Conservation (phyloP, 768 basidiomycete genomes). For the Lentinula guzmanii region DNA sequence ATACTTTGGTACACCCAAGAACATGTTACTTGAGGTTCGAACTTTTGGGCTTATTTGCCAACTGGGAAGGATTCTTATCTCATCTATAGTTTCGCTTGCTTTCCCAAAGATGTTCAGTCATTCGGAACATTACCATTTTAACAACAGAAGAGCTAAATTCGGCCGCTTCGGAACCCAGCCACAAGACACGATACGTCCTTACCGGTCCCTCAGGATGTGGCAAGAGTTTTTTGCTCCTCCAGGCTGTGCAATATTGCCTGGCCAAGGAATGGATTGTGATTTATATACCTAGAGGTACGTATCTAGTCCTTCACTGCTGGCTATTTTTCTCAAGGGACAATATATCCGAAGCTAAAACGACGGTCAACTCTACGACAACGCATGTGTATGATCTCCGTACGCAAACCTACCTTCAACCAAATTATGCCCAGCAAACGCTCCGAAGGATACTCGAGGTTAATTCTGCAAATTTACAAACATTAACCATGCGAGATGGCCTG, state of each 20-base stretch:
- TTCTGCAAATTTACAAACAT: conserved; percentile 27
- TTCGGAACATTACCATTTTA: conserved; percentile 62
- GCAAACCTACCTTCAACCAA: conserved; percentile 70
- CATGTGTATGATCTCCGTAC: conserved; percentile 73
- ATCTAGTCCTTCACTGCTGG: neutral
- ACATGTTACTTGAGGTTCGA: conserved; percentile 65
- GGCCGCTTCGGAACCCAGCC: conserved; percentile 44
- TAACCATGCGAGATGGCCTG: conserved; percentile 37
- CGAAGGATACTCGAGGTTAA: conserved; percentile 61
- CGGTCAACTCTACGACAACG: conserved; percentile 71
- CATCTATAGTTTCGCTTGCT: conserved; percentile 57
- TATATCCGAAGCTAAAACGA: conserved; percentile 25
- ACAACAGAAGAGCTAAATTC: conserved; percentile 45
- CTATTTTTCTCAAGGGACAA: neutral
- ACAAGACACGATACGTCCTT: conserved; percentile 50
- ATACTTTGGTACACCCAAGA: conserved; percentile 64
- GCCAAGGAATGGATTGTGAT: conserved; percentile 73
- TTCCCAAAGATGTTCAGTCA: conserved; percentile 63
- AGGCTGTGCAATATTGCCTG: conserved; percentile 65
- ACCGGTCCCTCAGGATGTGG: conserved; percentile 74
- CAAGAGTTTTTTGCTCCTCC: conserved; percentile 75
- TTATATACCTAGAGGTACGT: conserved; percentile 75
- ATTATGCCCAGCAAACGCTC: conserved; percentile 56
- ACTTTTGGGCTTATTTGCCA: neutral
- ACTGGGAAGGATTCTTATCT: neutral